phyloP scores from a whole-genome alignment of 495 filamentous ascomycete genomes.

The Aspergillus ostianus region DNA sequence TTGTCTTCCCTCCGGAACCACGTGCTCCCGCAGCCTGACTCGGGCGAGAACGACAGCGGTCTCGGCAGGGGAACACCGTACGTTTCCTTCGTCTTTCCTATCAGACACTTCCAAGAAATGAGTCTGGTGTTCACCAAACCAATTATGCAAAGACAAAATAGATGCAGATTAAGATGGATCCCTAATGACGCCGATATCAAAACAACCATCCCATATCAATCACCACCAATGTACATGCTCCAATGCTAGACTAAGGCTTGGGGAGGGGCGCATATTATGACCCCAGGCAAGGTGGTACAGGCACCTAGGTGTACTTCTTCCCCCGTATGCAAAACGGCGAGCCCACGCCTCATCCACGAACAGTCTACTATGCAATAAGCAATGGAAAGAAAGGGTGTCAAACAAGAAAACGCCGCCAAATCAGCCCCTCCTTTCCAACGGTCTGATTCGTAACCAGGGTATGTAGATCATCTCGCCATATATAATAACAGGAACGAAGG shows the following conservation, averaged over 20 bases:
- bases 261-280: neutral
- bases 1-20: too few species aligned
- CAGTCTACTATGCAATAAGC: neutral
- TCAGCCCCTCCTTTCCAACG: slow-evolving; percentile 2
- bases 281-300: neutral
- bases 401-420: neutral
- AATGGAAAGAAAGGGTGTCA: neutral
- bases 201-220: neutral
- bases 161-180: neutral
- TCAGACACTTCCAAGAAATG: neutral
- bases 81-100: neutral
- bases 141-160: neutral
- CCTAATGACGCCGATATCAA: neutral
- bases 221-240: neutral
- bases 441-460: slow-evolving; percentile 17
- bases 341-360: neutral
- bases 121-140: neutral
- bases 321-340: neutral
- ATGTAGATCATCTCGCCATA: slow-evolving; percentile 29
- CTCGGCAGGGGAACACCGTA: neutral
- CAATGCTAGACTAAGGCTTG: neutral
- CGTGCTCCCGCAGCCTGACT: neutral
- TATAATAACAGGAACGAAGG: slow-evolving; percentile 23
- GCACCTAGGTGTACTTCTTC: neutral
- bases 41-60: neutral